Evolutionary conservation across 345 rosid species (phyloP), one percentile per base, ranked within the genome.

Genomic region (Diplotaxis tenuifolia): DNA sequence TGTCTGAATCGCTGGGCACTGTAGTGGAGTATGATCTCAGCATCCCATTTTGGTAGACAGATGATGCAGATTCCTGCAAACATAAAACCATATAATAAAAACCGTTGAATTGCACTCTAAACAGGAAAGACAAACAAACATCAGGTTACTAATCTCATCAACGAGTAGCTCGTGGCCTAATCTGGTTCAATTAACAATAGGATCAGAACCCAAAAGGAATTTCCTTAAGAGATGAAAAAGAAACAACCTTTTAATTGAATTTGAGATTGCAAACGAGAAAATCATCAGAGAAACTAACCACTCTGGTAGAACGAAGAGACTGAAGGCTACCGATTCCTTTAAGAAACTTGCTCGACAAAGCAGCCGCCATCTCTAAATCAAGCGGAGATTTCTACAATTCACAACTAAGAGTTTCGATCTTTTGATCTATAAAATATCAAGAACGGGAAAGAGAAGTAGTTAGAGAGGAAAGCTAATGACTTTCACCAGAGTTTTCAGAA

Each of bases 1-100:
- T 89, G 53, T 88, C 98, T 16, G 91, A 91, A 78, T 88, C 94
- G 71, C 79, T 77, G 4, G 99, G 92, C 58, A 80, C 81, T 60
- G 82, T 66, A 6, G 89, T 70, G 1, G 78, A 86, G 71, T 73
- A 83, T n/a, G n/a, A n/a, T 80, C 81, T 83, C 79, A 78, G 81
- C 82, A 76, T 53, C 63, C 82, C 88, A 83, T 75, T 68, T 16
- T 72, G 79, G 38, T 67, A 67, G 40, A 78, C 62, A 12, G 83
- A 71, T 16, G 83, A 70, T 60, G 83, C 84, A 81, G 76, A 76
- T 31, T 75, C 82, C 98, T 89, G 65, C 52, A 31, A 75, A 77
- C 42, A 78, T 11, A 70, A n/a, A 52, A 34, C 66, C 20, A 75
- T 54, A 19, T 28, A 15, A 52, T 16, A 9, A 10, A n/a, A 32